Evolutionary conservation across 2,329 filamentous ascomycete genomes (phyloP).

Genomic region (Orbilia ellipsospora): DNA sequence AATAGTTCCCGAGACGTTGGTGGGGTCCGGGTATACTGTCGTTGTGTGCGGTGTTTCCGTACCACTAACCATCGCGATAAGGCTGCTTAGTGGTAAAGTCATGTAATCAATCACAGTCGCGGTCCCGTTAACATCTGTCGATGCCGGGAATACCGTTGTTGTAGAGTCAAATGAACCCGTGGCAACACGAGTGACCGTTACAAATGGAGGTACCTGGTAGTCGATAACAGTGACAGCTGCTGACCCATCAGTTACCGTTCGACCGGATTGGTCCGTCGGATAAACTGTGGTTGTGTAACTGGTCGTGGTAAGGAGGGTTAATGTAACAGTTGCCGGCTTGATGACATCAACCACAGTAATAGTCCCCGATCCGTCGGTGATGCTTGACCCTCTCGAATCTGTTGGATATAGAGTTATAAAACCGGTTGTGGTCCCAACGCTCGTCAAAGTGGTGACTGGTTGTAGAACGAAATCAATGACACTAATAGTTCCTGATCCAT

Average conservation of each 20-base stretch:
- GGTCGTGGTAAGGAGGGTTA: background rate
- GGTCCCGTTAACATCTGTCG: background rate
- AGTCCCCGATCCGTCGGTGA: background rate
- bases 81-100: background rate
- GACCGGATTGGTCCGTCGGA: background rate
- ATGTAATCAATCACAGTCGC: conserved; percentile 7
- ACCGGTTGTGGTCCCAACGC: too few species aligned
- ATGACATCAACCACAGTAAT: background rate
- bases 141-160: conserved; percentile 2
- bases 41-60: background rate
- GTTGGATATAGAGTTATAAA: background rate
- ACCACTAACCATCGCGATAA: background rate
- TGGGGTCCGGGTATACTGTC: background rate
- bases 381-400: background rate
- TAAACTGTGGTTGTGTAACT: background rate
- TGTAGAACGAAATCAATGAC: too few species aligned
- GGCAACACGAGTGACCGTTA: background rate
- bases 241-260: background rate
- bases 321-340: background rate
- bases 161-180: background rate
- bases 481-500: background rate
- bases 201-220: background rate
- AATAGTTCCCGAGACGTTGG: background rate
- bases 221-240: background rate
- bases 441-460: too few species aligned